These are phyloP conservation scores for Prunus dulcis DNA, from an alignment of 306 rosid species.

Conservation along the genomic window DNA sequence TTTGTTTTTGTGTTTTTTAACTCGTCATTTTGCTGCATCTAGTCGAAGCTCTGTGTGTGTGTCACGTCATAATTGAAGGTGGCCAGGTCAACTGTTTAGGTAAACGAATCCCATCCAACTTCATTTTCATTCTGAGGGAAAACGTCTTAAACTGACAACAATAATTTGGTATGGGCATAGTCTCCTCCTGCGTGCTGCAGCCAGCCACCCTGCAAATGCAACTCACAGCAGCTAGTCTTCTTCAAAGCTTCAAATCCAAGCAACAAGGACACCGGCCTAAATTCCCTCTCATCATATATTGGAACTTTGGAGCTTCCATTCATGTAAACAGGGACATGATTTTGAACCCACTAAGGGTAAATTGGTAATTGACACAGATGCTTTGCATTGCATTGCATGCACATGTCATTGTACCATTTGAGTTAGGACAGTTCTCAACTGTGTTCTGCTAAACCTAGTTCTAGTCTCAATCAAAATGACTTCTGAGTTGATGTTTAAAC, in stretches of 20 bases:
- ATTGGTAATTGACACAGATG: background rate
- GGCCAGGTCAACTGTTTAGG: background rate
- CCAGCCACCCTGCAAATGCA: too few species aligned
- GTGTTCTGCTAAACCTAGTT: background rate
- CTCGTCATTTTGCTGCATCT: too few species aligned
- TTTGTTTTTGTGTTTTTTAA: too few species aligned
- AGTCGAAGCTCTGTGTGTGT: background rate
- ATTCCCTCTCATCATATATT: background rate
- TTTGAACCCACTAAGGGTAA: background rate
- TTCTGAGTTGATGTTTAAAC: background rate
- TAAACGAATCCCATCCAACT: background rate
- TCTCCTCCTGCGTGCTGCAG: too few species aligned
- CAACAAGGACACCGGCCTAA: constrained; percentile 5
- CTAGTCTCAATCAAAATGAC: background rate
- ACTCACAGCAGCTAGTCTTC: background rate
- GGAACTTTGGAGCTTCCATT: background rate
- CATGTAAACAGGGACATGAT: background rate
- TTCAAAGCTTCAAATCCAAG: background rate
- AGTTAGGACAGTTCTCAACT: background rate
- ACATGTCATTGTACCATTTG: background rate
- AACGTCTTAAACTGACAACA: background rate
- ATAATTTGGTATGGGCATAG: background rate
- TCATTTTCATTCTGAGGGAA: background rate
- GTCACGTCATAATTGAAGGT: background rate
- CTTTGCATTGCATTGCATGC: too few species aligned